Conservation (phyloP, 345 rosid species). For the Eucalyptus camaldulensis region DNA sequence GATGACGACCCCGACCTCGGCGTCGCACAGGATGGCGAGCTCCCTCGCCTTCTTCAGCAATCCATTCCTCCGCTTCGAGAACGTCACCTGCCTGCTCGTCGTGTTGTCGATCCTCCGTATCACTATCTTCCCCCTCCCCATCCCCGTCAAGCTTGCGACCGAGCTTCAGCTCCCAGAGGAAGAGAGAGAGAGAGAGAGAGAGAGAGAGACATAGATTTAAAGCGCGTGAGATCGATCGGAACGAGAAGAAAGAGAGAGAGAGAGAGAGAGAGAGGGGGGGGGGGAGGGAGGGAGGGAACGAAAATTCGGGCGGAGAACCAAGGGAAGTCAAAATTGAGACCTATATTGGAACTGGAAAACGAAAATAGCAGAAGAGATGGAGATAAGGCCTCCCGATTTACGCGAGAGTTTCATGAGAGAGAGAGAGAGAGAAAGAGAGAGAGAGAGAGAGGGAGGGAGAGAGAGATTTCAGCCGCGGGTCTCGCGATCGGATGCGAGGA, state of each 20-base stretch:
- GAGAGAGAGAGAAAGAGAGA: neutral
- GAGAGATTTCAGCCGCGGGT: neutral
- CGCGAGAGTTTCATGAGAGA: neutral
- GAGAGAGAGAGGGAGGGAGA: too few relatives aligned
- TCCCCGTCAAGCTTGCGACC: neutral
- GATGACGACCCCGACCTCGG: conserved; percentile 32
- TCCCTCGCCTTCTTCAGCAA: conserved; percentile 40
- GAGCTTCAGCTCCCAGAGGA: neutral
- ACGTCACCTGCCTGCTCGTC: conserved; percentile 39
- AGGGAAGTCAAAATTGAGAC: neutral
- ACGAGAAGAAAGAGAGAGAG: neutral
- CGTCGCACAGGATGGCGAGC: conserved; percentile 38
- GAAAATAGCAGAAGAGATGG: neutral
- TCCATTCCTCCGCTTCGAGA: conserved; percentile 39
- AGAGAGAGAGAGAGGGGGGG: neutral
- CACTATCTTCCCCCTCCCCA: conserved; percentile 47
- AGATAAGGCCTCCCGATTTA: neutral
- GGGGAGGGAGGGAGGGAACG: neutral
- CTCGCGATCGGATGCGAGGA: neutral
- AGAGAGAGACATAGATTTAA: neutral
- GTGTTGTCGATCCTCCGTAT: conserved; percentile 36
- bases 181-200: neutral
- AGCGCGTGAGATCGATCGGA: neutral
- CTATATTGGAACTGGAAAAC: neutral
- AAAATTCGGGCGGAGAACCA: neutral